Base-by-base conservation (phyloP, 2,329 filamentous ascomycete genomes). In the Penicillium sp. region DNA sequence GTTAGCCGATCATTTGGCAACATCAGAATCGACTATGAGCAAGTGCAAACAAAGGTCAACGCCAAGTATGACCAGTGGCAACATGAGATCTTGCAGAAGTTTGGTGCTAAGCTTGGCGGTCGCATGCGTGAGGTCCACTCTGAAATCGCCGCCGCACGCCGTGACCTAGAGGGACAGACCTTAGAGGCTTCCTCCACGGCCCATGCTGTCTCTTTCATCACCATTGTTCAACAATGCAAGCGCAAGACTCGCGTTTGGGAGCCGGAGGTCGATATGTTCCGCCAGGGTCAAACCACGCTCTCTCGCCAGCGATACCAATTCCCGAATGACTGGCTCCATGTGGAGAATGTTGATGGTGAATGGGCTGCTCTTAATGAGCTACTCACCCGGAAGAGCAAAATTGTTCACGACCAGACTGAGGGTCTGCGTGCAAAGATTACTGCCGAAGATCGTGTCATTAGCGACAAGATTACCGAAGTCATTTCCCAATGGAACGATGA, bases 1-100 rank as follows among this genome's bases (percentile, higher is more conserved):
- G 91, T 96, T 63, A 95, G 89, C 74, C 89, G 90, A 39, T 90
- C 89, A 1, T 99, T 99, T 71, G 95, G 95, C 4, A 93, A 96
- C 74, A 87, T 98, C 53, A 91, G 90, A 4, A 92, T 99, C 69
- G 93, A 99, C 73, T 99, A 99, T 70, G 95, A 98, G 68, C 96
- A 99, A 75, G 95, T 99, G 0, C 96, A 99, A 76, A 91, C 93
- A 56, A 97, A 96, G 76, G 95, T 99, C 74, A 99, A 98, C 69
- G 91, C 92, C 67, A 99, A 98, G 74, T 99, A 99, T 72, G 96
- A 99, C 71, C 93, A 98, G 74, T 99, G 96, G 95, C 95, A 99
- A 74, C 91, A 97, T 68, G 95, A 99, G 64, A 96, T 99, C 54
- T 82, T 98, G 37, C 85, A 90, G 66, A 96, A 96, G 72, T 99